Evolutionary conservation across 495 filamentous ascomycete genomes (phyloP), one percentile per base, ranked within the genome.

Genomic region (Evansstolkia leycettana): DNA sequence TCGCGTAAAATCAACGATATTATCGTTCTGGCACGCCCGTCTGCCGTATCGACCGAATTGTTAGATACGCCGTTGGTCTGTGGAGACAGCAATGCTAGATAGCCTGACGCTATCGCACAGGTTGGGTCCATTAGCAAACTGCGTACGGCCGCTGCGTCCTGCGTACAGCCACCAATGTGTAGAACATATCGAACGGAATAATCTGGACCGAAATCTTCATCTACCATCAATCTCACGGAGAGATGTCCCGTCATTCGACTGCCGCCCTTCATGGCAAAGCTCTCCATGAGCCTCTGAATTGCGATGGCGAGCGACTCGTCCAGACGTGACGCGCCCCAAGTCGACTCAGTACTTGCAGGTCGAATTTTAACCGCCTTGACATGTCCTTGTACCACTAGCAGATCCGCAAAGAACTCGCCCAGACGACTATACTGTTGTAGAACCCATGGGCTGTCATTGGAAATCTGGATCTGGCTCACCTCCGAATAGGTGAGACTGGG

Each of bases 341-440:
- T 67, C 0, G 64, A 45, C 3, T 41, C 38, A 2, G 40, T 16
- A 27, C 49, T 42, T 11, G 43, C 47, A 7, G 73, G 69, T 38
- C 77, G 80, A 9, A 77, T 67, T 2, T 76, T 67, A 42, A 86
- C 80, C 1, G 71, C 70, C 28, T 67, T 69, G 28, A 87, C 58
- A 23, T 67, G 43, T 0, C 78, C 77, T 2, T 57, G 48, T 1
- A 84, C 55, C 2, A 86, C 52, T 8, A 89, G 60, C 1, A 77
- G 39, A 39, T 87, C 81, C 0, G 80, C 80, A 43, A 73, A 75
- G 51, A 80, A 84, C 51, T 83, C 76, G 0, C 66, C 62, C 0
- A 80, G 73, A 2, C 57, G 47, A 23, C 75, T 69, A 45, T 69
- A 80, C 43, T 85, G 71, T 48, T 87, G 77, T 31, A 89, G 47